phyloP scores from a whole-genome alignment of 192 early-diverging fungal genomes.

The Coemansia sp. region DNA sequence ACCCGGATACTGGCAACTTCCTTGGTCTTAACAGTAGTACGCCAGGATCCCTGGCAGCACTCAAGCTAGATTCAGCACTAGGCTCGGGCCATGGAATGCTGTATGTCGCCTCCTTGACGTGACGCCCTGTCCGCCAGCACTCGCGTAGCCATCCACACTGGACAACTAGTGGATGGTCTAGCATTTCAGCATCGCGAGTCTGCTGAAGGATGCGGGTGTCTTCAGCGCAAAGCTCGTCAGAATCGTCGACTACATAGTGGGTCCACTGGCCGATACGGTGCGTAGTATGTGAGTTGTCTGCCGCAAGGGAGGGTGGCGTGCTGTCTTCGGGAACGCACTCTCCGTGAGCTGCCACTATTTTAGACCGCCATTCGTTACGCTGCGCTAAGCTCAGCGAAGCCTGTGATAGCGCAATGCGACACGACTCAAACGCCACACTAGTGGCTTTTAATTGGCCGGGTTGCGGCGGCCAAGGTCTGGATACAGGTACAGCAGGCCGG shows the following conservation, averaged over 20 bases:
- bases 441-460: background rate
- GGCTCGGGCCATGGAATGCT: constrained; percentile 13
- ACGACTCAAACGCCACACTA: constrained; percentile 16
- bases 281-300: background rate
- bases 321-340: constrained; percentile 12
- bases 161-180: constrained; percentile 9
- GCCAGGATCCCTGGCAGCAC: background rate
- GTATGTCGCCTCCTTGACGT: constrained; percentile 14
- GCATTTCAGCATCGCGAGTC: background rate
- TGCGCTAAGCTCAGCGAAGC: constrained; percentile 21
- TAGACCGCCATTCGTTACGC: constrained; percentile 21
- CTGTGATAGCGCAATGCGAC: constrained; percentile 33
- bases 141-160: constrained; percentile 26
- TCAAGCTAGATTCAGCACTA: background rate
- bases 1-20: background rate
- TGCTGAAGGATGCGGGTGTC: constrained; percentile 11
- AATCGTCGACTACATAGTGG: constrained; percentile 37
- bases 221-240: constrained; percentile 22
- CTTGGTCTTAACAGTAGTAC: background rate
- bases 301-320: background rate
- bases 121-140: constrained; percentile 25
- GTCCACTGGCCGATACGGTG: constrained; percentile 14
- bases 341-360: constrained; percentile 25
- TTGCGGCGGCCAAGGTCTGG: background rate
- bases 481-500: background rate